Percentiles rank a stretch among this genome's conserved stretches.
These are phyloP conservation scores for Ogataea nitratoaversa DNA, from an alignment of 805 yeast genomes.

Conservation along the genomic window DNA sequence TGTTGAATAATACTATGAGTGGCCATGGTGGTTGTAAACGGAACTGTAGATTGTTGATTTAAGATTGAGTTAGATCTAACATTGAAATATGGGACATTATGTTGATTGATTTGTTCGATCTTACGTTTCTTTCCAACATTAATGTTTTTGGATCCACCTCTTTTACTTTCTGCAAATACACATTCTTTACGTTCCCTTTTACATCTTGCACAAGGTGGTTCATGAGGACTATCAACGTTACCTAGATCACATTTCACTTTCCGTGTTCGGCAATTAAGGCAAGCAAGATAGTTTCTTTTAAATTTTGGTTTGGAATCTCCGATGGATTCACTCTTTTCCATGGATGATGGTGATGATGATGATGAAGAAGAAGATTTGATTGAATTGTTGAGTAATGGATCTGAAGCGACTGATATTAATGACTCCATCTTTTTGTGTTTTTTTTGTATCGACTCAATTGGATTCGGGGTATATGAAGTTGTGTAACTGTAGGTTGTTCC, in stretches of 20 bases:
- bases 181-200: constrained; percentile 79
- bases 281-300: constrained; percentile 74
- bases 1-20: neutral
- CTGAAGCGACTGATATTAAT: neutral
- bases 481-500: too few relatives aligned
- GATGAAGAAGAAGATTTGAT: too few relatives aligned
- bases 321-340: neutral
- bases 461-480: too few relatives aligned
- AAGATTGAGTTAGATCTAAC: too few relatives aligned
- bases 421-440: neutral
- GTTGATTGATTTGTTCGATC: neutral
- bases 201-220: constrained; percentile 85
- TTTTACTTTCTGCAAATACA: constrained; percentile 49
- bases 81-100: neutral
- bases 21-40: neutral
- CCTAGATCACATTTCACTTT: constrained; percentile 89
- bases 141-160: constrained; percentile 46
- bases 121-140: constrained; percentile 27
- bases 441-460: too few relatives aligned
- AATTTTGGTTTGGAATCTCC: constrained; percentile 27
- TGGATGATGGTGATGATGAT: neutral
- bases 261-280: constrained; percentile 77
- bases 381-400: neutral
- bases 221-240: constrained; percentile 61
- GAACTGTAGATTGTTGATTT: neutral